Base-by-base conservation (phyloP, 805 yeast genomes). In the Myxozyma melibiosi region DNA sequence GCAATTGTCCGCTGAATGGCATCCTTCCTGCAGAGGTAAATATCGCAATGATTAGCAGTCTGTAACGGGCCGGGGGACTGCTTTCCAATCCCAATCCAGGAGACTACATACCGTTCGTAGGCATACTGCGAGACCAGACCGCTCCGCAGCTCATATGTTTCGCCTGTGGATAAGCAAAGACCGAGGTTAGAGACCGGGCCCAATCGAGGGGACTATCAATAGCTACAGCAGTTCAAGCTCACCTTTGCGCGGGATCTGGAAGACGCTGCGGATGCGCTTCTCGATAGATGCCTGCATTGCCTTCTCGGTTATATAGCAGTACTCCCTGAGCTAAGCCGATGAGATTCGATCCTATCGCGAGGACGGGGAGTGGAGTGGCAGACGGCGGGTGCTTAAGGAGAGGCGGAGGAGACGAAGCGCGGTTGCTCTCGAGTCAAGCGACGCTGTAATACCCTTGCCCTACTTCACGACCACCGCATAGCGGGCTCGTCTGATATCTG, bases 101-200 rank as follows among this genome's bases (percentile, higher is more conserved):
- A n/a, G n/a, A 28, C 30, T 33, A 30, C 64, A 11, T 62, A 68
- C 70, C 77, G 71, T 68, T 95, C 98, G 64, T 83, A 85, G 25
- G 97, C 96, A 73, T 89, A 94, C 74, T 90, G 97, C 7, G 97
- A 90, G 4, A 91, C 97, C 52, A 94, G 79, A 1, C 97, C 98
- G 33, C 83, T 83, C 65, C 91, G 83, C 67, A 94, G 81, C 73
- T 94, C 99, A 66, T 81, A 88, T n/a, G 96, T 84, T 73, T 94
- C 96, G 49, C 90, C 88, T 71, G 30, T 24, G 27, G 20, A 47
- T 35, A 14, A 8, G 13, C 5, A 35, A 18, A 16, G 30, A 40
- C 25, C 47, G 24, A n/a, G 16, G 41, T 43, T 33, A 34, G 40
- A n/a, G n/a, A n/a, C 28, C 9, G 46, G 13, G 16, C 33, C 16